These are phyloP conservation scores for Sporopachydermia cereana DNA, from an alignment of 1,139 yeast genomes.

Conservation along the genomic window DNA sequence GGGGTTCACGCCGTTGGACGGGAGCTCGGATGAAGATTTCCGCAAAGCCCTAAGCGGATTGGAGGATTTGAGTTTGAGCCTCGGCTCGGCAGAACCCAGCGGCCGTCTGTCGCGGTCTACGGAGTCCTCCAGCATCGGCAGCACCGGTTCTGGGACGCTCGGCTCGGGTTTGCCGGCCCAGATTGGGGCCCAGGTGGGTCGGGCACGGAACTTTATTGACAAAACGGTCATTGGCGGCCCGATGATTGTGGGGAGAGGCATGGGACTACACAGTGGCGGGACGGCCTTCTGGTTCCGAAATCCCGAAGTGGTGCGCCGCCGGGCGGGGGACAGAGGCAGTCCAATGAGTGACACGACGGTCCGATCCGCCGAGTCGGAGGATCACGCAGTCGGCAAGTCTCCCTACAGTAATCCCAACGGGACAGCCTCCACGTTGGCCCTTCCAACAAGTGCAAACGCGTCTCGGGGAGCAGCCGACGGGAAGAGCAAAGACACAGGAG, in stretches of 20 bases:
- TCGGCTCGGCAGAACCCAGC: background rate
- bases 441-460: background rate
- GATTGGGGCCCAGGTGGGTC: background rate
- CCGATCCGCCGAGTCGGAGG: background rate
- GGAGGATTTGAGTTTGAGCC: background rate
- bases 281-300: conserved; percentile 1
- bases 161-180: background rate
- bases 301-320: background rate
- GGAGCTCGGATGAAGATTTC: background rate
- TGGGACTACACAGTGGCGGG: conserved; percentile 1
- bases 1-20: background rate
- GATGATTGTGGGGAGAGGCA: conserved; percentile 4
- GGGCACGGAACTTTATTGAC: conserved; percentile 6
- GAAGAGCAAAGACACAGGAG: background rate
- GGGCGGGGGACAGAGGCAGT: background rate
- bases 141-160: background rate
- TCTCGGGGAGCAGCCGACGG: background rate
- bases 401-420: background rate
- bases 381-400: background rate
- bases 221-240: conserved; percentile 4
- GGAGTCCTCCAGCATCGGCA: background rate
- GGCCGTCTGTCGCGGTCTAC: background rate
- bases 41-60: background rate
- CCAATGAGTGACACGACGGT: background rate
- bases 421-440: conserved; percentile 1